These are phyloP conservation scores for Carex cristatella DNA, from an alignment of 176 grass and related monocot genomes.

Conservation along the genomic window DNA sequence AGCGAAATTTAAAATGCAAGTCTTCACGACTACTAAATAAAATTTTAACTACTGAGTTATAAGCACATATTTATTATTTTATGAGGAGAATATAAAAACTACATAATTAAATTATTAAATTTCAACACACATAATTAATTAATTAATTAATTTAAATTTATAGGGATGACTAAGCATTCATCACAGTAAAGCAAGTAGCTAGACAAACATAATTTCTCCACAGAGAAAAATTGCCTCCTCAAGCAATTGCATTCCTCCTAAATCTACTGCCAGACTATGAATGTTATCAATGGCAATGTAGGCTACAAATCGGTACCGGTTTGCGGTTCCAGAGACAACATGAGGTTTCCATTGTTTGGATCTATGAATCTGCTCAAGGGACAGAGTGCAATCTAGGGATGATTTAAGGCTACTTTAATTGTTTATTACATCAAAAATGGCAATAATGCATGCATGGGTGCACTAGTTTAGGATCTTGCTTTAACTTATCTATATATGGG, in stretches of 20 bases:
- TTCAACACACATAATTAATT: too few species aligned
- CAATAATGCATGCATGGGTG: constrained; percentile 17
- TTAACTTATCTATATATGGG: background rate
- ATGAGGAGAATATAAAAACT: too few species aligned
- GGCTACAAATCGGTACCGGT: background rate
- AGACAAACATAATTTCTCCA: background rate
- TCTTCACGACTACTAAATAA: too few species aligned
- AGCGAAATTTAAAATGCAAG: too few species aligned
- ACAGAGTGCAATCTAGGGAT: constrained; percentile 14
- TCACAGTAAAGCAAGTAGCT: background rate
- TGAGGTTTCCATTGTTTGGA: background rate
- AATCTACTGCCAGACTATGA: background rate
- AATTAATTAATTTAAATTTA: too few species aligned
- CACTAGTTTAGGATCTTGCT: constrained; percentile 20
- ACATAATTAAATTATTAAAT: too few species aligned
- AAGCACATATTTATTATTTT: too few species aligned
- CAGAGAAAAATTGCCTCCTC: background rate
- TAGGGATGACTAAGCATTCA: too few species aligned
- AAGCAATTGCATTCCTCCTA: background rate
- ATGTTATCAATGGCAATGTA: background rate
- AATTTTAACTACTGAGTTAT: too few species aligned
- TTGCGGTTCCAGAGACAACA: constrained; percentile 1
- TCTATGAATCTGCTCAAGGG: constrained; percentile 1
- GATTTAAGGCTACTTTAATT: constrained; percentile 9
- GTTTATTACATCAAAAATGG: constrained; percentile 17